Conservation (phyloP, 2,329 filamentous ascomycete species). For the Beauveria asiatica region DNA sequence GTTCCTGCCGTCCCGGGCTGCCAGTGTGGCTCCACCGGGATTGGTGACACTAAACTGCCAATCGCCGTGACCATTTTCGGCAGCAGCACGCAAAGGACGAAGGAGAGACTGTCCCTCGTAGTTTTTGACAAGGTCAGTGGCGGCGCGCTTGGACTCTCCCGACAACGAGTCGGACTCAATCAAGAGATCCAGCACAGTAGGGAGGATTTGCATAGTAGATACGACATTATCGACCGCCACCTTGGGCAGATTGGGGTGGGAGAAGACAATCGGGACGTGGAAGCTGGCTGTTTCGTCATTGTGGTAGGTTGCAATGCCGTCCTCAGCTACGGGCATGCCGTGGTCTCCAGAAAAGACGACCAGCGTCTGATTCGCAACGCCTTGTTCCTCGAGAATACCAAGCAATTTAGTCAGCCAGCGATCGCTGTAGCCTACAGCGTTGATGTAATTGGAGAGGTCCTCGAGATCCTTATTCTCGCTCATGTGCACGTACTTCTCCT, state of each 20-base stretch:
- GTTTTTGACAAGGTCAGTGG: constrained; percentile 21
- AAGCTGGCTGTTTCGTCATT: constrained; percentile 25
- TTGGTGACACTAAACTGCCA: constrained; percentile 21
- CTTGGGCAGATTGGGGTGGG: constrained; percentile 25
- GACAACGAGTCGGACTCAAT: constrained; percentile 25
- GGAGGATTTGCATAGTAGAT: constrained; percentile 25
- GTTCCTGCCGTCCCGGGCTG: constrained; percentile 15
- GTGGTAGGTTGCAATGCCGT: constrained; percentile 24
- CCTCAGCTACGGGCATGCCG: constrained; percentile 24
- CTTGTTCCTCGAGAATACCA: constrained; percentile 23
- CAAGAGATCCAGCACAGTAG: constrained; percentile 27
- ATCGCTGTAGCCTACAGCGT: constrained; percentile 25
- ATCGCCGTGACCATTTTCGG: constrained; percentile 18
- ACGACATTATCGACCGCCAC: constrained; percentile 23
- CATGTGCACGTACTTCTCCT: constrained; percentile 20
- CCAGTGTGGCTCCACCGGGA: constrained; percentile 18
- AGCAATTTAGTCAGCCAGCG: constrained; percentile 25
- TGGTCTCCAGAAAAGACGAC: constrained; percentile 27
- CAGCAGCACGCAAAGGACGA: constrained; percentile 18
- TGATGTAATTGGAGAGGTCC: constrained; percentile 26
- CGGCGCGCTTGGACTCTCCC: constrained; percentile 17
- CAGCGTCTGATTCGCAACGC: constrained; percentile 25
- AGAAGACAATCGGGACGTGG: constrained; percentile 25
- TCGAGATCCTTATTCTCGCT: constrained; percentile 21
- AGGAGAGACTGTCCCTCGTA: constrained; percentile 29